Conservation (phyloP, 352 stramenopile genomes). For the Phytophthora sp. region DNA sequence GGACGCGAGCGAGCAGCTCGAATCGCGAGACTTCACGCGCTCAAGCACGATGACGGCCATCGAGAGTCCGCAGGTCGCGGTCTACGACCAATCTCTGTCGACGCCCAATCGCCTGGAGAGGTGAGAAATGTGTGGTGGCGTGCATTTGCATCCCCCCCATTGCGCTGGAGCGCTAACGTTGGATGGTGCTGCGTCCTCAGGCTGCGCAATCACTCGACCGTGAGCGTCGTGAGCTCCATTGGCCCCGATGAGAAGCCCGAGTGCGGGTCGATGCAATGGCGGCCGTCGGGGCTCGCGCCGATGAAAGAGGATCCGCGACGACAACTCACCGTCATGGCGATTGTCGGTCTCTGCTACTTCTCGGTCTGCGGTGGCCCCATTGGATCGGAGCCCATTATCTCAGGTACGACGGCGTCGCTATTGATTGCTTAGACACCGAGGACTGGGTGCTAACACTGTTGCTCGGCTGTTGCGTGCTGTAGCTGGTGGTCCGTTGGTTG, state of each 20-base stretch:
- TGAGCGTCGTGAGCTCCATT: constrained; percentile 24
- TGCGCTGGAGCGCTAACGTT: not conserved
- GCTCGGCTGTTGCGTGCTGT: not conserved
- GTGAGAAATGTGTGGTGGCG: constrained; percentile 16
- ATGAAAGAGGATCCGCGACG: constrained; percentile 48
- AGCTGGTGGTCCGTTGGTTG: constrained; percentile 66
- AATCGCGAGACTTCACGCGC: no score
- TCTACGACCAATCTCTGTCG: constrained; percentile 30
- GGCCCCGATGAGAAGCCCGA: constrained; percentile 17
- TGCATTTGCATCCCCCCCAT: not conserved
- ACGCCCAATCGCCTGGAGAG: constrained; percentile 44
- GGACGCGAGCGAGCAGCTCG: not conserved
- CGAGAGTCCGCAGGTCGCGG: constrained; percentile 27
- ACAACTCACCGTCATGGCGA: constrained; percentile 47
- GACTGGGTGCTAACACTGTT: not conserved
- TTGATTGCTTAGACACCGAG: not conserved
- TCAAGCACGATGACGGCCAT: constrained; percentile 4
- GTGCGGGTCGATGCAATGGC: constrained; percentile 25
- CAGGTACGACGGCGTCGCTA: constrained; percentile 22
- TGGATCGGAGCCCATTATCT: constrained; percentile 51
- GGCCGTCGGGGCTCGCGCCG: constrained; percentile 27
- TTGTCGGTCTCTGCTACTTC: constrained; percentile 63
- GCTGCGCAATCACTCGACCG: constrained; percentile 18
- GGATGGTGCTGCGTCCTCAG: constrained; percentile 6
- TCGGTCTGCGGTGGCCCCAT: constrained; percentile 51